phyloP scores from a whole-genome alignment of 805 yeast genomes.

The Barnettozyma vustinii region DNA sequence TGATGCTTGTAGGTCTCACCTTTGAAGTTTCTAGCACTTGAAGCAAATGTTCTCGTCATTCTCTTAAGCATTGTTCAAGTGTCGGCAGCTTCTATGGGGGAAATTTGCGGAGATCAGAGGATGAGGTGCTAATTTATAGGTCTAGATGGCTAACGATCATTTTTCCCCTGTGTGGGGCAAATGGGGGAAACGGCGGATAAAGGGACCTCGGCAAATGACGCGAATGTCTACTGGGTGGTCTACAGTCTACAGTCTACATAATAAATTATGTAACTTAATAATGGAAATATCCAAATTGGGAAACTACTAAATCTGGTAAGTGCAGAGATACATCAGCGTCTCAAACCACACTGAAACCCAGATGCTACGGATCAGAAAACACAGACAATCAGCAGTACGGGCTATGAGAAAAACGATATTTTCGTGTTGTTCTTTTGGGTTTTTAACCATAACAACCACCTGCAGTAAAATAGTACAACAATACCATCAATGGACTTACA shows the following conservation, averaged over 20 bases:
- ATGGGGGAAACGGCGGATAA: constrained; percentile 7
- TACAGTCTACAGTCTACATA: too few species aligned
- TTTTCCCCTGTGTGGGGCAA: constrained; percentile 7
- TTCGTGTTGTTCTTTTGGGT: background rate
- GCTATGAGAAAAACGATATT: background rate
- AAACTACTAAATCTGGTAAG: background rate
- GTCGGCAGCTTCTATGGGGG: background rate
- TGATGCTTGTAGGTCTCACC: constrained; percentile 75
- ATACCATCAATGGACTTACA: background rate
- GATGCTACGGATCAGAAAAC: background rate
- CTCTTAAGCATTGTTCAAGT: constrained; percentile 16
- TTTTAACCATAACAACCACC: background rate
- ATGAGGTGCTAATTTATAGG: background rate
- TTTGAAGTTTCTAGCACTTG: constrained; percentile 28
- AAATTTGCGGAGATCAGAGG: background rate
- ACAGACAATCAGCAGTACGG: background rate
- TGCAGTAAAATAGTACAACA: background rate
- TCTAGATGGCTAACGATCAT: too few species aligned
- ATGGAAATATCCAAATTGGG: background rate
- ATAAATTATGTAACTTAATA: background rate
- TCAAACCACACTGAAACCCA: background rate
- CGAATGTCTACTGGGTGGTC: too few species aligned
- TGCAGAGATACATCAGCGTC: constrained; percentile 6
- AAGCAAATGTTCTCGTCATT: constrained; percentile 24
- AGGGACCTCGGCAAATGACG: constrained; percentile 6